These are phyloP conservation scores for Casaregolazyma lundiana DNA, from an alignment of 1,139 yeast genomes.

Conservation along the genomic window DNA sequence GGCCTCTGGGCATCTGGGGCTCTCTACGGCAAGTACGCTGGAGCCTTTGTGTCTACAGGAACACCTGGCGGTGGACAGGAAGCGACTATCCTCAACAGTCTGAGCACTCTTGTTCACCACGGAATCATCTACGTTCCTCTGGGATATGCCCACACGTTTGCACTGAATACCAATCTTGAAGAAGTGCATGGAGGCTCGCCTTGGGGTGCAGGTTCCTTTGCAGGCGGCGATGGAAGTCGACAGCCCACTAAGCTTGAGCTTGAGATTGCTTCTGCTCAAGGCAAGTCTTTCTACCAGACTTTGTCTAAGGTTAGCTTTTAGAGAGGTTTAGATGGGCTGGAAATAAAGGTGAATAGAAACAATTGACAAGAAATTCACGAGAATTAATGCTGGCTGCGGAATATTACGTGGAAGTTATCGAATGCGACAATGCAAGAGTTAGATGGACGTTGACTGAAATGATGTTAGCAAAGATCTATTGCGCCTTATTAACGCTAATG, in stretches of 20 bases:
- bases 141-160: constrained; percentile 65
- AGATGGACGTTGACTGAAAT: too few species aligned
- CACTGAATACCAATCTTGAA: constrained; percentile 52
- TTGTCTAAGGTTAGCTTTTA: constrained; percentile 29
- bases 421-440: too few species aligned
- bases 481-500: too few species aligned
- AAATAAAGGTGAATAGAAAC: too few species aligned
- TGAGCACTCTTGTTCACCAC: constrained; percentile 70
- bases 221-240: constrained; percentile 79
- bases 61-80: constrained; percentile 87
- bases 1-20: constrained; percentile 78
- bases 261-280: constrained; percentile 60
- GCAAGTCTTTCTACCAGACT: constrained; percentile 54
- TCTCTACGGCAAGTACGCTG: constrained; percentile 70
- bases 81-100: constrained; percentile 57
- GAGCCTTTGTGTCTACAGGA: constrained; percentile 74
- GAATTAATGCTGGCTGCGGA: too few species aligned
- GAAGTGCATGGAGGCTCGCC: constrained; percentile 82
- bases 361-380: too few species aligned
- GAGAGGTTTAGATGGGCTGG: too few species aligned
- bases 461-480: too few species aligned
- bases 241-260: constrained; percentile 62
- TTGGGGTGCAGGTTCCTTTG: constrained; percentile 85
- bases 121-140: constrained; percentile 77
- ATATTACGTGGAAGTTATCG: too few species aligned